A percentile compares a stretch with the other conserved stretches of the same genome.
Conservation (phyloP, 192 early-diverging fungal genomes). For the Globomyces pollinis-pini region DNA sequence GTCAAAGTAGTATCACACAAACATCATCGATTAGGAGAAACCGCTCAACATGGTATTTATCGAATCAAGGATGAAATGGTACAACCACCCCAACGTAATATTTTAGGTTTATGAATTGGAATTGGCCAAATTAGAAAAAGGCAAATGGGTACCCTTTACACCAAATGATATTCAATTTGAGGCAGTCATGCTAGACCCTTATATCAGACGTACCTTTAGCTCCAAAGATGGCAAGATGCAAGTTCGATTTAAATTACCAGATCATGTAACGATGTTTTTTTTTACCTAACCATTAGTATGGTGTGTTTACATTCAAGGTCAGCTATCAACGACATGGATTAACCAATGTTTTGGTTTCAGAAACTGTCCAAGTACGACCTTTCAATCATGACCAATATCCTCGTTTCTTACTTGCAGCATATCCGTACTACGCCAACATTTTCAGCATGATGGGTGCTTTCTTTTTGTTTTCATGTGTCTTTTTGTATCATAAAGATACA, state of each 20-base stretch:
- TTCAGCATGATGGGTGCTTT: constrained; percentile 81
- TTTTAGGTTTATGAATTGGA: constrained; percentile 69
- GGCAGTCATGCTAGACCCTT: constrained; percentile 95
- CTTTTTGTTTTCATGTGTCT: constrained; percentile 70
- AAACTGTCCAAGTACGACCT: constrained; percentile 79
- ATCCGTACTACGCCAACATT: constrained; percentile 86
- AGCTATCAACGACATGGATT: constrained; percentile 85
- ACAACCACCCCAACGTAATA: constrained; percentile 13
- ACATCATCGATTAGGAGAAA: constrained; percentile 63
- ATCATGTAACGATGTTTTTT: too few species aligned
- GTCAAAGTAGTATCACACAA: constrained; percentile 57
- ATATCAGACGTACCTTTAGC: constrained; percentile 64
- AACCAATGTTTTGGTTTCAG: constrained; percentile 62
- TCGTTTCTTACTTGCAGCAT: constrained; percentile 84
- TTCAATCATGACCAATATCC: constrained; percentile 95
- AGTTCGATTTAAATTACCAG: constrained; percentile 67
- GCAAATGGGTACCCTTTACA: constrained; percentile 77
- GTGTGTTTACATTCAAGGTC: constrained; percentile 93
- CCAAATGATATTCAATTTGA: constrained; percentile 82
- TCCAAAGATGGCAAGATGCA: constrained; percentile 23
- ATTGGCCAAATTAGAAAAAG: constrained; percentile 68
- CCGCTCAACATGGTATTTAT: constrained; percentile 66
- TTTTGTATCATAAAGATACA: constrained; percentile 58
- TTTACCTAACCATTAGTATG: too few species aligned
- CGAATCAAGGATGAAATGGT: constrained; percentile 89